Evolutionary conservation across 805 yeast genomes (phyloP).

Genomic region (Starmera caribaea): DNA sequence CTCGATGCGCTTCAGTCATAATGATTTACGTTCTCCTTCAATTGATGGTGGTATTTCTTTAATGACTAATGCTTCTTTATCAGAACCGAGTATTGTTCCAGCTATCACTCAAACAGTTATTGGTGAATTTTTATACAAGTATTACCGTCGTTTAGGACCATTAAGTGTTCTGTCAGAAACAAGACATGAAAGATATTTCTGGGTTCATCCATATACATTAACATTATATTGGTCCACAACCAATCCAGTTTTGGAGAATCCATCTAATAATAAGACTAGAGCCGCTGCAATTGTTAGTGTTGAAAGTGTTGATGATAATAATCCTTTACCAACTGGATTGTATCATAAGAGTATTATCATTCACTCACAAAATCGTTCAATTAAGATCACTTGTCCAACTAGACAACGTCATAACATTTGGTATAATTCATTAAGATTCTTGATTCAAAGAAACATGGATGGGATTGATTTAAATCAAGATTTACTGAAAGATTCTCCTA

Average conservation of each 20-base stretch:
- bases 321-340: slow-evolving; percentile 83
- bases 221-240: slow-evolving; percentile 83
- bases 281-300: slow-evolving; percentile 76
- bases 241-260: slow-evolving; percentile 68
- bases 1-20: slow-evolving; percentile 6
- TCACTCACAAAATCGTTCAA: slow-evolving; percentile 47
- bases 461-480: slow-evolving; percentile 39
- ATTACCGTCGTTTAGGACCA: slow-evolving; percentile 70
- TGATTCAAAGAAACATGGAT: slow-evolving; percentile 56
- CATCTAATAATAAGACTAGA: slow-evolving; percentile 55
- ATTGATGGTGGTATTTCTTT: slow-evolving; percentile 26
- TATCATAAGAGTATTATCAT: slow-evolving; percentile 78
- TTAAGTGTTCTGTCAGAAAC: slow-evolving; percentile 62
- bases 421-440: slow-evolving; percentile 73
- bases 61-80: slow-evolving; percentile 53
- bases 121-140: slow-evolving; percentile 85
- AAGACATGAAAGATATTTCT: slow-evolving; percentile 87
- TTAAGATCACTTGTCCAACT: slow-evolving; percentile 82
- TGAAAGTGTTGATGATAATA: slow-evolving; percentile 72
- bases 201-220: slow-evolving; percentile 92
- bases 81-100: slow-evolving; percentile 66
- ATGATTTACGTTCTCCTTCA: slow-evolving; percentile 14
- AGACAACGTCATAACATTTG: slow-evolving; percentile 85
- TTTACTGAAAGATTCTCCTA: slow-evolving; percentile 2
- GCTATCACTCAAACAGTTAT: slow-evolving; percentile 88